These are phyloP conservation scores for Zygotorulaspora danielsina DNA, from an alignment of 805 yeast species.

Conservation along the genomic window DNA sequence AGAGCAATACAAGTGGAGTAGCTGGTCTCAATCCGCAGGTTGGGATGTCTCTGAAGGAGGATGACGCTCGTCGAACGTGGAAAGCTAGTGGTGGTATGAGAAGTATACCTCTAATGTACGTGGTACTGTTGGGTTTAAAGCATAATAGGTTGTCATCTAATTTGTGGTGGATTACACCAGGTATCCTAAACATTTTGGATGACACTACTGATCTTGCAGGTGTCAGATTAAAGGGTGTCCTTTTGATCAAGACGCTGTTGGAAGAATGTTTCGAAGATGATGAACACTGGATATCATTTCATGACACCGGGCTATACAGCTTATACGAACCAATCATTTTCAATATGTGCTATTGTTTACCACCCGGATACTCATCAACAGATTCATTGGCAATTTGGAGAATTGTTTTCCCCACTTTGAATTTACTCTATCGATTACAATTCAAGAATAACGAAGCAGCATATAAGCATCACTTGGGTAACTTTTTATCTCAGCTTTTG, in stretches of 20 bases:
- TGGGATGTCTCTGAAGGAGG: constrained; percentile 20
- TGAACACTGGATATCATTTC: constrained; percentile 22
- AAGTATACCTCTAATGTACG: constrained; percentile 26
- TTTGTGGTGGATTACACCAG: constrained; percentile 35
- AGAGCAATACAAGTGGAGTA: constrained; percentile 1
- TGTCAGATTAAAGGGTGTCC: constrained; percentile 27
- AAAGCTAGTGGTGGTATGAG: constrained; percentile 23
- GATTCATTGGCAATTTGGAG: constrained; percentile 19
- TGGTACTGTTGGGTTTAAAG: constrained; percentile 18
- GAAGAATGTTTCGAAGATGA: constrained; percentile 15
- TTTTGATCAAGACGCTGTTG: constrained; percentile 21
- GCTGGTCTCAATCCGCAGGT: constrained; percentile 35
- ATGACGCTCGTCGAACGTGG: constrained; percentile 23
- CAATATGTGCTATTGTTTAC: constrained; percentile 28
- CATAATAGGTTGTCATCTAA: constrained; percentile 25
- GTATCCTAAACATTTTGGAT: constrained; percentile 31
- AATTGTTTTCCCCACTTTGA: constrained; percentile 23
- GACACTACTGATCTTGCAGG: constrained; percentile 26
- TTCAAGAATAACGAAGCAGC: constrained; percentile 5
- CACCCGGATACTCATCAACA: constrained; percentile 24
- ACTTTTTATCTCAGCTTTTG: constrained; percentile 24
- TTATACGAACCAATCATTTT: constrained; percentile 26
- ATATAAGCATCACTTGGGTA: constrained; percentile 14
- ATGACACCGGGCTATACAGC: constrained; percentile 26
- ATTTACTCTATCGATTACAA: constrained; percentile 20